A percentile compares a stretch with the other conserved stretches of the same genome.
phyloP scores from a whole-genome alignment of 805 yeast species.

The Suhomyces sp. region DNA sequence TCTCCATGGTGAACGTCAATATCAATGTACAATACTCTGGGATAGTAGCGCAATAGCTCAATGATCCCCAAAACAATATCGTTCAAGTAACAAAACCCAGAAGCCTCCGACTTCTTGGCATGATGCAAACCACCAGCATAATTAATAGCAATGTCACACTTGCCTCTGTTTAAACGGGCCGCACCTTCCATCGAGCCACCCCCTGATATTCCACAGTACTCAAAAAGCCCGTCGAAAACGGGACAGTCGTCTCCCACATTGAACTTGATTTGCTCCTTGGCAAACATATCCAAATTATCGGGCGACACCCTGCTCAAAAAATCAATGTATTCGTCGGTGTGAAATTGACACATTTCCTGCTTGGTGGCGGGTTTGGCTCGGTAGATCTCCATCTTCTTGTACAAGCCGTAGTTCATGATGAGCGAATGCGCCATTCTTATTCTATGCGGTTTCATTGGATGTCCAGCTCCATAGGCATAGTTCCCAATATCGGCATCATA shows the following conservation, averaged over 20 bases:
- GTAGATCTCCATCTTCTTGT: conserved; percentile 95
- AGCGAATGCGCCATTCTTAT: conserved; percentile 98
- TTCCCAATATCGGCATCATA: conserved; percentile 86
- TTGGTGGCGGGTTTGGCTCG: conserved; percentile 97
- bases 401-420: conserved; percentile 94
- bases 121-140: conserved; percentile 95
- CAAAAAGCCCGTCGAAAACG: conserved; percentile 74
- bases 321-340: conserved; percentile 95
- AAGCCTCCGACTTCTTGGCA: conserved; percentile 86
- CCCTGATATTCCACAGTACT: conserved; percentile 74
- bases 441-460: conserved; percentile 98
- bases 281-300: conserved; percentile 81
- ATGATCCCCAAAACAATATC: conserved; percentile 85
- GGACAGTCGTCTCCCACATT: conserved; percentile 95
- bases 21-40: conserved; percentile 83
- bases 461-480: conserved; percentile 97
- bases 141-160: conserved; percentile 87
- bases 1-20: conserved; percentile 94
- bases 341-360: conserved; percentile 98
- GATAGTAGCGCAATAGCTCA: conserved; percentile 74
- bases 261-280: conserved; percentile 85
- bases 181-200: conserved; percentile 93
- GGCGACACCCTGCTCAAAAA: conserved; percentile 88
- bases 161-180: conserved; percentile 73
- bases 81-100: conserved; percentile 88